Percentiles rank a stretch among this genome's conserved stretches.
These are phyloP conservation scores for Candida lessepsii DNA, from an alignment of 805 yeast species.

Conservation along the genomic window DNA sequence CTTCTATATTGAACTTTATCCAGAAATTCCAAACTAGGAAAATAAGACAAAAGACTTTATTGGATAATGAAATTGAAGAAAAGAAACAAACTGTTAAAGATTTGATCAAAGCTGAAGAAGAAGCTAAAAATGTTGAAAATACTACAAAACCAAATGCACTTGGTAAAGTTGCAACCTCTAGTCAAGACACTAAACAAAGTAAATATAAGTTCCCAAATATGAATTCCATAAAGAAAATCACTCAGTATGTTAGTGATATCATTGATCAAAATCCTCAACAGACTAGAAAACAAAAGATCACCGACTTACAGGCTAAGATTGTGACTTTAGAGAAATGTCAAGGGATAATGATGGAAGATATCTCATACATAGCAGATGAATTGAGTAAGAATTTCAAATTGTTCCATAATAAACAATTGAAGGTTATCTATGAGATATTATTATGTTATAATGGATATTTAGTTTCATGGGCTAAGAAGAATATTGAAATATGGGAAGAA, in stretches of 20 bases:
- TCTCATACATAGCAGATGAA: constrained; percentile 41
- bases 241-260: constrained; percentile 54
- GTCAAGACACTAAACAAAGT: constrained; percentile 12
- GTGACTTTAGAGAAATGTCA: constrained; percentile 52
- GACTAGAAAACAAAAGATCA: constrained; percentile 54
- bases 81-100: constrained; percentile 32
- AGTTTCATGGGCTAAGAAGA: constrained; percentile 65
- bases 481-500: constrained; percentile 66
- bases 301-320: constrained; percentile 50
- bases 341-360: constrained; percentile 39
- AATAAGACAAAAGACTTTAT: constrained; percentile 28
- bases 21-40: constrained; percentile 53
- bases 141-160: too few relatives aligned
- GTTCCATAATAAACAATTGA: constrained; percentile 50
- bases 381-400: constrained; percentile 46
- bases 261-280: constrained; percentile 67
- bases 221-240: constrained; percentile 45
- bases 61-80: constrained; percentile 33
- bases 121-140: too few relatives aligned
- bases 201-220: constrained; percentile 43
- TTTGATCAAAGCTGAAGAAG: constrained; percentile 29
- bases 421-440: constrained; percentile 51
- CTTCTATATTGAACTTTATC: constrained; percentile 55
- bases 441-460: constrained; percentile 54
- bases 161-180: too few relatives aligned